These are phyloP conservation scores for Podaxis pistillaris DNA, from an alignment of 768 basidiomycete species.

Conservation along the genomic window DNA sequence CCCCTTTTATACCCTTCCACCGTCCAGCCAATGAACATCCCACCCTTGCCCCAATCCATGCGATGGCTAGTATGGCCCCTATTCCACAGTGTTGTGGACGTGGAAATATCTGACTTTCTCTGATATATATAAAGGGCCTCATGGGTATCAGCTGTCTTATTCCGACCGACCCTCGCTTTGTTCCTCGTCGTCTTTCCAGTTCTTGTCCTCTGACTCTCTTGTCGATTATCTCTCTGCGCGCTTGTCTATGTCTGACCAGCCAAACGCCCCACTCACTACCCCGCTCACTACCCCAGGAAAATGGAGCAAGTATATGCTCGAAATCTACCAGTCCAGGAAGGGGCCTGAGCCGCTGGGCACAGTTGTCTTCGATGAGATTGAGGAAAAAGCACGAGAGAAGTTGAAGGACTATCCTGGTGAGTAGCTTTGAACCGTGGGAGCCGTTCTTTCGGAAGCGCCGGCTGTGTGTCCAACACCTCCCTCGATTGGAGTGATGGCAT, in stretches of 20 bases:
- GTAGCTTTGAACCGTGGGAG: conserved; percentile 15
- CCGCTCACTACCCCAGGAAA: conserved; percentile 12
- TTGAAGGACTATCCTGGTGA: conserved; percentile 56
- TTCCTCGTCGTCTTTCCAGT: not conserved
- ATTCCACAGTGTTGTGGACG: not conserved
- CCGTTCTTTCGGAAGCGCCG: not conserved
- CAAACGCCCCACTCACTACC: not conserved
- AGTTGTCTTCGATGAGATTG: conserved; percentile 59
- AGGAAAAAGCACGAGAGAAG: conserved; percentile 62
- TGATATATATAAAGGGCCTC: not conserved
- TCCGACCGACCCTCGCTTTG: not conserved
- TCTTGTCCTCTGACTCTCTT: not conserved
- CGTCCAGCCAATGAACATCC: not conserved
- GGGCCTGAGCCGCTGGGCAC: conserved; percentile 54
- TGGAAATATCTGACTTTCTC: not conserved
- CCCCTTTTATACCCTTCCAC: not conserved
- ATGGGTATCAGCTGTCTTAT: not conserved
- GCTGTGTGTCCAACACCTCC: not conserved
- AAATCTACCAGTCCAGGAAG: conserved; percentile 37
- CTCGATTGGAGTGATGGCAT: not conserved
- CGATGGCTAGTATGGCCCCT: not conserved
- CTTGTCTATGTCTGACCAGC: conserved; percentile 3
- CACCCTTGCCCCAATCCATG: not conserved
- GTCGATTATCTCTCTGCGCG: not conserved
- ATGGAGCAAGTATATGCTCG: conserved; percentile 42